Evolutionary conservation across 1,284 basidiomycete genomes (phyloP), one percentile per base, ranked within the genome.

Genomic region (Austropuccinia psidii): DNA sequence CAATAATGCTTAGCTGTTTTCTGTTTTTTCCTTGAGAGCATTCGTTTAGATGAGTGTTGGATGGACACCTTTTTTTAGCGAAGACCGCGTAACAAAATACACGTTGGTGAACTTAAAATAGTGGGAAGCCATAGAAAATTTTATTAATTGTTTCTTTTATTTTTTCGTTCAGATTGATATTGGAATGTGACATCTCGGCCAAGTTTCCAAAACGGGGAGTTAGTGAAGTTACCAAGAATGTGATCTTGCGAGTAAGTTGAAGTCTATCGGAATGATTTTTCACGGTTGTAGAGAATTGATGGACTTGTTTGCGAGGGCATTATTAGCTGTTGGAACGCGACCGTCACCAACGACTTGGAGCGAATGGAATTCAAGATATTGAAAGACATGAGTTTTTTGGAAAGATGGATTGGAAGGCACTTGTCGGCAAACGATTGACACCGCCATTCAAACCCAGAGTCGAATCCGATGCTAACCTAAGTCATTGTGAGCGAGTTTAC

Each of bases 401-500:
- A 78, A 83, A 85, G 55, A 93, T 98, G 79, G 93, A 97, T 82
- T 97, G 93, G 91, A 84, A 85, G 55, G 87, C 90, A 1, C 86
- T 98, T 29, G 87, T 89, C 57, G 86, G 85, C 77, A 96, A 96
- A 81, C 91, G 95, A 80, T 88, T 95, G 64, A 92, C 94, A 0
- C 96, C 96, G 2, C 95, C 96, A 0, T 99, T 98, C 86, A 98
- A 98, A 81, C 96, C 96, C 17, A 86, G 90, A 75, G 95, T 99
- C 77, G 95, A 98, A 81, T 96, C 93, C 29, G 96, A 99, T 84
- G 96, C 45, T 9, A 43, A 41, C 47, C 27, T 70, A 19, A 58
- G 60, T 31, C 39, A 64, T 21, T 33, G 27, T 27, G 60, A 64
- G 15, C 60, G 41, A 19, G 49, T 64, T 17, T 64, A 64, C 33